A percentile compares a stretch with the other conserved stretches of the same genome.
Evolutionary conservation across 306 rosid species (phyloP).

Genomic region (Prinsepia uniflora): DNA sequence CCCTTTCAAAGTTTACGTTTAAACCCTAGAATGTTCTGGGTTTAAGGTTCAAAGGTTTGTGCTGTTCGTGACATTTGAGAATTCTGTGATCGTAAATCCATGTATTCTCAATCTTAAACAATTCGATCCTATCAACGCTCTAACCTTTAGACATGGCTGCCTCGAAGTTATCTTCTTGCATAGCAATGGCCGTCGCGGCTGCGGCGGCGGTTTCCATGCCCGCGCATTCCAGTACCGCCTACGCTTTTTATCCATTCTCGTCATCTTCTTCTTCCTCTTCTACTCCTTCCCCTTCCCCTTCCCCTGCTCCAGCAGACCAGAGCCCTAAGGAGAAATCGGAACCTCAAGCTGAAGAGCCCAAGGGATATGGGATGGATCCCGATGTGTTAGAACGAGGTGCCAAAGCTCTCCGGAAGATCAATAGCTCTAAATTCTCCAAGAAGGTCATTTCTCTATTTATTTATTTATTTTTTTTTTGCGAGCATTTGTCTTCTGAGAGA

Average conservation of each 20-base stretch:
- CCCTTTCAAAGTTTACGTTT: slow-evolving; percentile 24
- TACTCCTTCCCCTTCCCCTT: slow-evolving; percentile 38
- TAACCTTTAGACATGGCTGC: slow-evolving; percentile 49
- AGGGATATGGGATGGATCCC: slow-evolving; percentile 76
- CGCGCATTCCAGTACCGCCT: slow-evolving; percentile 44
- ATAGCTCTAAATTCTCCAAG: slow-evolving; percentile 53
- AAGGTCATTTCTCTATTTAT: slow-evolving; percentile 36
- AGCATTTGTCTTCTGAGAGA: background rate
- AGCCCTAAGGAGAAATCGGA: slow-evolving; percentile 44
- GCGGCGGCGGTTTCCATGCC: slow-evolving; percentile 61
- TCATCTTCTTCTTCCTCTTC: slow-evolving; percentile 46
- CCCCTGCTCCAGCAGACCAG: slow-evolving; percentile 30
- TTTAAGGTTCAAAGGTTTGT: background rate
- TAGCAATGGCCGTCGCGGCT: slow-evolving; percentile 67
- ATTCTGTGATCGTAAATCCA: background rate
- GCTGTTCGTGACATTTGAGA: background rate
- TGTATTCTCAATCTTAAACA: slow-evolving; percentile 5
- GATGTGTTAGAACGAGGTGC: slow-evolving; percentile 87
- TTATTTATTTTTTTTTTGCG: background rate
- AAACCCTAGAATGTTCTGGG: slow-evolving; percentile 45
- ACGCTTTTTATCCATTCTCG: slow-evolving; percentile 54
- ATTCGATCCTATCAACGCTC: slow-evolving; percentile 9
- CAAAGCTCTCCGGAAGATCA: slow-evolving; percentile 82
- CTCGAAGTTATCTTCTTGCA: slow-evolving; percentile 58
- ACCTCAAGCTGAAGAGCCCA: slow-evolving; percentile 57